Percentiles rank a stretch among this genome's conserved stretches.
phyloP scores from a whole-genome alignment of 225 moss, liverwort and hornwort species.

The Neckera pumila region DNA sequence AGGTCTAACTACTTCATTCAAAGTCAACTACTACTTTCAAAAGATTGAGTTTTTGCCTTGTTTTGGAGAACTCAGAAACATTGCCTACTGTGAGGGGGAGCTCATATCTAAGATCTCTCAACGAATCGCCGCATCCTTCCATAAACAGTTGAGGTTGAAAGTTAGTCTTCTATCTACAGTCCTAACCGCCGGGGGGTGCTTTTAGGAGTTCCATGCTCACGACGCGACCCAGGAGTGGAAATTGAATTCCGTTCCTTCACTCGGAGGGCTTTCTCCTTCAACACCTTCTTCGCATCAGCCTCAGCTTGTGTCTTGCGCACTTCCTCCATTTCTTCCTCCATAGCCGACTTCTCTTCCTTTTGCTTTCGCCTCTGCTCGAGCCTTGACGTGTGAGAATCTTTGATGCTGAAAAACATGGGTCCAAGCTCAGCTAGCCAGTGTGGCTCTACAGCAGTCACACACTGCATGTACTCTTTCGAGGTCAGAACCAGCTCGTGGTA shows the following conservation, averaged over 20 bases:
- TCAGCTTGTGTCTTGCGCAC: constrained; percentile 71
- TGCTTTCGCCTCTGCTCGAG: constrained; percentile 82
- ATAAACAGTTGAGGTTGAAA: not conserved
- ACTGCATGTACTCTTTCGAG: constrained; percentile 97
- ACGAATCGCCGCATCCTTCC: not conserved
- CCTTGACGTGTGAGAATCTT: constrained; percentile 89
- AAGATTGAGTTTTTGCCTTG: not conserved
- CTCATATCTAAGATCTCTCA: not conserved
- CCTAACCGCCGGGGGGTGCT: constrained; percentile 54
- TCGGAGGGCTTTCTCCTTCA: constrained; percentile 67
- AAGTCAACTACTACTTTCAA: not conserved
- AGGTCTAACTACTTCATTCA: not conserved
- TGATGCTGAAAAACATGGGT: constrained; percentile 98
- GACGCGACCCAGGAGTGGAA: constrained; percentile 60
- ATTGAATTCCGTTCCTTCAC: constrained; percentile 59
- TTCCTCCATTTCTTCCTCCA: constrained; percentile 98
- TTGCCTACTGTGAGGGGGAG: not conserved
- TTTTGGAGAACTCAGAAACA: not conserved
- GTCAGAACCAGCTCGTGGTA: constrained; percentile 93
- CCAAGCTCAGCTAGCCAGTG: constrained; percentile 99
- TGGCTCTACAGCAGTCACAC: constrained; percentile 96
- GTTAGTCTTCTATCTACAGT: constrained; percentile 17
- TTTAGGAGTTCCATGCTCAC: constrained; percentile 31
- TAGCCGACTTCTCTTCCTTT: constrained; percentile 88
- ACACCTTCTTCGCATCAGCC: constrained; percentile 29